Percentiles rank a stretch among this genome's conserved stretches.
Evolutionary conservation across 2,329 filamentous ascomycete genomes (phyloP).

Genomic region (Penicillium sp.): DNA sequence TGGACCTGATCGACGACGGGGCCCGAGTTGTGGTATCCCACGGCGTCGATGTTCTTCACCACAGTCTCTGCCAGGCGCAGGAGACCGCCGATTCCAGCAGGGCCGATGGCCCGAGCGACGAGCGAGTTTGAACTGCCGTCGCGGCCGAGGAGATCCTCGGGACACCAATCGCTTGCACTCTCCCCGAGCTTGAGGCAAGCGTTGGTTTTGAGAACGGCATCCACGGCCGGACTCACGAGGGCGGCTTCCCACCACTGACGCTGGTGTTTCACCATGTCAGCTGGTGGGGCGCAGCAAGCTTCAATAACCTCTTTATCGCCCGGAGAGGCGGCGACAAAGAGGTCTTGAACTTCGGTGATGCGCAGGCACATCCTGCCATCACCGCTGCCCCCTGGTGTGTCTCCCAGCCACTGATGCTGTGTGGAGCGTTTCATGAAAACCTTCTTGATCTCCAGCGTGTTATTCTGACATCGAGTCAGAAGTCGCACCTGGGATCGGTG

Average conservation of each 20-base stretch:
- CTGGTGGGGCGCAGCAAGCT: constrained; percentile 24
- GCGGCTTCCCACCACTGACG: constrained; percentile 43
- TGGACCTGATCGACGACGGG: neutral
- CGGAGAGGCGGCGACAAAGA: constrained; percentile 24
- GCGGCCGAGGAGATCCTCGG: constrained; percentile 27
- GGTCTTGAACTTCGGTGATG: constrained; percentile 41
- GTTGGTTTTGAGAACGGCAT: constrained; percentile 35
- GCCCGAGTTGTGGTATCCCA: constrained; percentile 25
- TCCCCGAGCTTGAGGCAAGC: constrained; percentile 35
- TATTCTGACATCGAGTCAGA: constrained; percentile 26
- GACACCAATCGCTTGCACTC: constrained; percentile 32
- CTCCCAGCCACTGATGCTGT: constrained; percentile 31
- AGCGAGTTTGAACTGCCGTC: neutral
- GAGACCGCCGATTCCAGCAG: constrained; percentile 10
- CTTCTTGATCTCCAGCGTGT: constrained; percentile 29
- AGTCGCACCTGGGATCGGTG: constrained; percentile 27
- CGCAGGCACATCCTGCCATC: constrained; percentile 32
- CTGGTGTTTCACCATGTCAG: constrained; percentile 33
- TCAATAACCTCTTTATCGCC: constrained; percentile 27
- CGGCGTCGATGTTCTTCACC: constrained; percentile 38
- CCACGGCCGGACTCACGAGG: constrained; percentile 37
- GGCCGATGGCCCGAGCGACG: constrained; percentile 2
- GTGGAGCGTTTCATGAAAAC: constrained; percentile 37
- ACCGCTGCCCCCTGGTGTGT: too few species aligned
- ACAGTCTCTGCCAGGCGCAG: constrained; percentile 30